phyloP scores from a whole-genome alignment of 2,329 filamentous ascomycete genomes.

The Keithomyces neogunnii region DNA sequence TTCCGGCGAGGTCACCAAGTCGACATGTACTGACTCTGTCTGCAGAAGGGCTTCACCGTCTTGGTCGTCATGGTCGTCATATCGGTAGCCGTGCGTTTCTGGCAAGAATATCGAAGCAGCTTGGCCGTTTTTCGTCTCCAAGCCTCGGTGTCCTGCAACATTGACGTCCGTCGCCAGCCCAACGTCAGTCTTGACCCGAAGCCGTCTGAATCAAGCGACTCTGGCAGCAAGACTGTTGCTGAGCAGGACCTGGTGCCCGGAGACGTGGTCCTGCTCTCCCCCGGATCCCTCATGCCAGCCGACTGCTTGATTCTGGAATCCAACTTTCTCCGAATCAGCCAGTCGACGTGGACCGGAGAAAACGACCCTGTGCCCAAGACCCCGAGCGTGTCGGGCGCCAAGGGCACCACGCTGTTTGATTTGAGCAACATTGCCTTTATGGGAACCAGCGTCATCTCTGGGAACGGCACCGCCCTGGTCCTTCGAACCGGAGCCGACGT shows the following conservation, averaged over 20 bases:
- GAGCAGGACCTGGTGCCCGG: slow-evolving; percentile 16
- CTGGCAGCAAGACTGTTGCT: slow-evolving; percentile 3
- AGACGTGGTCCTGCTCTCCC: slow-evolving; percentile 14
- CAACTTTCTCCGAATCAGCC: slow-evolving; percentile 18
- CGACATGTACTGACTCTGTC: background rate
- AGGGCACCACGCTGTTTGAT: slow-evolving; percentile 15
- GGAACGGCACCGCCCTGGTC: slow-evolving; percentile 16
- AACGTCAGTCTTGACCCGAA: background rate
- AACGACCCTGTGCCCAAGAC: slow-evolving; percentile 17
- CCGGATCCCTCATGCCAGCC: slow-evolving; percentile 18
- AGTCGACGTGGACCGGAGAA: slow-evolving; percentile 23
- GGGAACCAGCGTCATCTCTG: slow-evolving; percentile 20
- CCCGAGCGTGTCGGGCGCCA: slow-evolving; percentile 10
- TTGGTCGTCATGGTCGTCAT: slow-evolving; percentile 17
- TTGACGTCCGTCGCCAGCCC: slow-evolving; percentile 12
- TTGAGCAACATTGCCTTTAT: slow-evolving; percentile 18
- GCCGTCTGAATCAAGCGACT: background rate
- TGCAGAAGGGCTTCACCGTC: slow-evolving; percentile 13
- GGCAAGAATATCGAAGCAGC: slow-evolving; percentile 19
- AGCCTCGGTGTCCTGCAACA: slow-evolving; percentile 15
- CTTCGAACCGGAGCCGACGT: slow-evolving; percentile 16
- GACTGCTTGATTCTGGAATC: slow-evolving; percentile 19
- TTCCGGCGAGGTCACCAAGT: background rate
- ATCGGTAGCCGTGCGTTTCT: slow-evolving; percentile 18
- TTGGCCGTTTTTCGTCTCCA: slow-evolving; percentile 17